Percentiles rank a stretch among this genome's conserved stretches.
phyloP scores from a whole-genome alignment of 805 yeast species.

The Candida silvatica region DNA sequence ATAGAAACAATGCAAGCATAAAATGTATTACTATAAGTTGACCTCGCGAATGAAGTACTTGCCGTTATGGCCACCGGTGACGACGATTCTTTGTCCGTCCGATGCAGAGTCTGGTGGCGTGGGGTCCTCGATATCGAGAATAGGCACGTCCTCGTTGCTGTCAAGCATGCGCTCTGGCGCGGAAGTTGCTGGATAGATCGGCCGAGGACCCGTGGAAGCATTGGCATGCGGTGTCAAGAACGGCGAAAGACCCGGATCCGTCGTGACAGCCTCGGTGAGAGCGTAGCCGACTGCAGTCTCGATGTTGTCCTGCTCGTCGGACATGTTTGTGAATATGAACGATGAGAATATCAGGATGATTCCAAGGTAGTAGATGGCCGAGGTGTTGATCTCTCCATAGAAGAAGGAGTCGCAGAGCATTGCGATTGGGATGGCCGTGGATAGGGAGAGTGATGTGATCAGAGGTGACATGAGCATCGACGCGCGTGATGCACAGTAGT shows the following conservation, averaged over 20 bases:
- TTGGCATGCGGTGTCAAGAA: conserved; percentile 40
- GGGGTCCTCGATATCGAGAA: conserved; percentile 14
- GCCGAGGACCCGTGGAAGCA: conserved; percentile 7
- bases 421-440: conserved; percentile 44
- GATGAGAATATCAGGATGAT: conserved; percentile 38
- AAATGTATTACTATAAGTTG: too few species aligned
- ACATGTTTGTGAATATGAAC: conserved; percentile 36
- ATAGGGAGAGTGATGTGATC: conserved; percentile 40
- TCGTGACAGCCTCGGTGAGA: conserved; percentile 36
- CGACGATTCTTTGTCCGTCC: conserved; percentile 17
- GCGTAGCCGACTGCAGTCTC: conserved; percentile 40
- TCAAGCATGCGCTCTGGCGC: too few species aligned
- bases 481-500: conserved; percentile 41
- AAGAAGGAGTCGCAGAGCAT: conserved; percentile 36
- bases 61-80: conserved; percentile 27
- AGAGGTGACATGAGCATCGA: conserved; percentile 46
- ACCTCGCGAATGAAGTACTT: conserved; percentile 25
- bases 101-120: neutral
- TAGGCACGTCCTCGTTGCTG: conserved; percentile 17
- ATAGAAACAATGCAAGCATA: too few species aligned
- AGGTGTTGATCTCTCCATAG: conserved; percentile 25
- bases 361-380: conserved; percentile 33
- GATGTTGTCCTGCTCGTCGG: conserved; percentile 35
- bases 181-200: conserved; percentile 1
- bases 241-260: conserved; percentile 38